Conservation (phyloP, 805 yeast species). For the Pichia occidentalis region DNA sequence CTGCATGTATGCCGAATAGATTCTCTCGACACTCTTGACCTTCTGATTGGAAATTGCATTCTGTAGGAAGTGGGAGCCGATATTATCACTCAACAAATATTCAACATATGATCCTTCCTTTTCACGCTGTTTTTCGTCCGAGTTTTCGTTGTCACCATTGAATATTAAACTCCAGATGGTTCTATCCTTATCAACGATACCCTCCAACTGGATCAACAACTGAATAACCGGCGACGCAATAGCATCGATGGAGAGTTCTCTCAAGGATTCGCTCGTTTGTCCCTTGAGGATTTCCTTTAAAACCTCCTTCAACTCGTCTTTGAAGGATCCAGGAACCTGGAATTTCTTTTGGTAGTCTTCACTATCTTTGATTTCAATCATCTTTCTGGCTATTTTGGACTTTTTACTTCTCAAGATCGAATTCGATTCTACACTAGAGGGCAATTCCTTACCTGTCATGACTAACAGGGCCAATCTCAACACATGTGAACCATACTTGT, state of each 20-base stretch:
- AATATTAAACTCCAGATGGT: constrained; percentile 63
- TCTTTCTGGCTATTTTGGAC: constrained; percentile 84
- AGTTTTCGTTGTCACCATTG: constrained; percentile 40
- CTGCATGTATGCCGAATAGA: constrained; percentile 65
- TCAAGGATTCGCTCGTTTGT: constrained; percentile 39
- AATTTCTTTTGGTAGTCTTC: constrained; percentile 62
- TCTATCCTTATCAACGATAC: constrained; percentile 69
- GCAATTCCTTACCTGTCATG: constrained; percentile 70
- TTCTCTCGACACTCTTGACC: constrained; percentile 59
- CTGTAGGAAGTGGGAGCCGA: constrained; percentile 92
- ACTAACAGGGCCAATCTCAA: constrained; percentile 66
- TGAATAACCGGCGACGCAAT: constrained; percentile 86
- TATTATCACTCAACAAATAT: constrained; percentile 73
- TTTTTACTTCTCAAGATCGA: constrained; percentile 76
- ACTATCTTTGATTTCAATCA: constrained; percentile 80
- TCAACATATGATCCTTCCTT: constrained; percentile 79
- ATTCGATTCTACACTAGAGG: constrained; percentile 61
- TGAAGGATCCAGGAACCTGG: constrained; percentile 66
- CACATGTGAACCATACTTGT: constrained; percentile 86
- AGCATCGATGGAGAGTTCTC: constrained; percentile 73
- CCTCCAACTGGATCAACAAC: constrained; percentile 71
- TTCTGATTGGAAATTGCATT: constrained; percentile 60
- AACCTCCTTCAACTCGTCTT: constrained; percentile 48
- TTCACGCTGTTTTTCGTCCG: constrained; percentile 45
- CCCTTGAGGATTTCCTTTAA: constrained; percentile 35